Conservation (phyloP, 2,329 filamentous ascomycete genomes). For the Sclerotinia sclerotiorum region DNA sequence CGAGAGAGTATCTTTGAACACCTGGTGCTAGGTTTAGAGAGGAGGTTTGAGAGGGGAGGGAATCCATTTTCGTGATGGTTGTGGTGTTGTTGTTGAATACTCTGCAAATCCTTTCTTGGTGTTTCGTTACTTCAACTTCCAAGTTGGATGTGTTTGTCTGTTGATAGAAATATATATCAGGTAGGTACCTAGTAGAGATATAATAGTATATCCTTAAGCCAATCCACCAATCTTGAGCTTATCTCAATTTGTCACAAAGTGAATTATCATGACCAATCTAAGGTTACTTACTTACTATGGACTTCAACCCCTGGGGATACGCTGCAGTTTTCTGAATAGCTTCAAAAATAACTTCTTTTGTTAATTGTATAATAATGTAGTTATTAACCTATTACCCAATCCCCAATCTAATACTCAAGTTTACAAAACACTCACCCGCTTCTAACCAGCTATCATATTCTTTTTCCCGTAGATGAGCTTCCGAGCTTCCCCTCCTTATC, state of each 20-base stretch:
- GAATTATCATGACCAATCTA: slow-evolving; percentile 1
- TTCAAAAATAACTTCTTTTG: background rate
- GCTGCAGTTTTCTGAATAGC: background rate
- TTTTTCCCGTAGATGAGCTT: background rate
- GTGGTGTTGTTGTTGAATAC: background rate
- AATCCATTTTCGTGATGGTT: background rate
- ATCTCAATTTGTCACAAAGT: background rate
- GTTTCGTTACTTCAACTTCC: background rate
- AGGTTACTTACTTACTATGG: background rate
- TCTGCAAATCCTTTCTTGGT: background rate
- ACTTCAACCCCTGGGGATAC: background rate
- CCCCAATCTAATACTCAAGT: background rate
- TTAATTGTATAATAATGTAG: background rate
- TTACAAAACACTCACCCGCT: background rate
- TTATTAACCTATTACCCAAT: background rate
- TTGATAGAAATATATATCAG: background rate
- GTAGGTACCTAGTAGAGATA: background rate
- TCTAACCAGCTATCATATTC: background rate
- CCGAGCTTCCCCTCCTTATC: slow-evolving; percentile 1
- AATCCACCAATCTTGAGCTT: too few species aligned
- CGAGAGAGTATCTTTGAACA: slow-evolving; percentile 54
- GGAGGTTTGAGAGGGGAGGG: background rate
- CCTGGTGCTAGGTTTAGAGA: slow-evolving; percentile 23
- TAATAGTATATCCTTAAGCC: background rate
- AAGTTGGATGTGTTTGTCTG: background rate